Percentiles rank a stretch among this genome's conserved stretches.
phyloP scores from a whole-genome alignment of 768 basidiomycete species.

The Galerina sulciceps region DNA sequence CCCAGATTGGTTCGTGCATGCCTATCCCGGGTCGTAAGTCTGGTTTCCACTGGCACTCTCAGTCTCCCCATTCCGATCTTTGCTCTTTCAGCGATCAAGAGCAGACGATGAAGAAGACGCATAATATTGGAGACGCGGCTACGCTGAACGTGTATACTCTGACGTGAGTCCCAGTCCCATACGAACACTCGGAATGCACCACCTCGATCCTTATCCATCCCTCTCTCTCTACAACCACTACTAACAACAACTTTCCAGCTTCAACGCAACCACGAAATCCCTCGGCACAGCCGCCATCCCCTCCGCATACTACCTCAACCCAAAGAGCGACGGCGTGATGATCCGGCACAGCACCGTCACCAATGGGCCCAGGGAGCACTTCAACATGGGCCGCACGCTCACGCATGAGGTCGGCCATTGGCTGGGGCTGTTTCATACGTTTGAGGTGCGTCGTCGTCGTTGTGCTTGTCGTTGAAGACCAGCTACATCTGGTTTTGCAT shows the following conservation, averaged over 20 bases:
- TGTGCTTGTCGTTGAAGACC: too few relatives aligned
- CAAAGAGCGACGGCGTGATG: conserved; percentile 36
- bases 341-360: conserved; percentile 8
- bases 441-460: conserved; percentile 1
- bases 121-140: conserved; percentile 37
- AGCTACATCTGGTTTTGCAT: not conserved
- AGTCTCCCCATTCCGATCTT: not conserved
- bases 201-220: too few relatives aligned
- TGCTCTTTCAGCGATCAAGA: conserved; percentile 23
- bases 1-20: conserved; percentile 7
- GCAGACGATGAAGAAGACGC: conserved; percentile 38
- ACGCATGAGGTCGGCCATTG: conserved; percentile 53
- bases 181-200: too few relatives aligned
- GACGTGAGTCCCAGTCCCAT: not conserved
- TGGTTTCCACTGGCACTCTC: too few relatives aligned
- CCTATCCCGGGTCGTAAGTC: conserved; percentile 12
- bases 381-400: conserved; percentile 31
- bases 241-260: too few relatives aligned
- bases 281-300: conserved; percentile 52
- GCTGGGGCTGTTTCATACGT: conserved; percentile 50
- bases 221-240: too few relatives aligned
- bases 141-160: conserved; percentile 47
- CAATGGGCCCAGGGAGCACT: not conserved
- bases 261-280: conserved; percentile 26
- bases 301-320: conserved; percentile 29